Evolutionary conservation across 176 grass and related monocot genomes (phyloP), one percentile per base, ranked within the genome.

Genomic region (Rhynchospora tenuis): DNA sequence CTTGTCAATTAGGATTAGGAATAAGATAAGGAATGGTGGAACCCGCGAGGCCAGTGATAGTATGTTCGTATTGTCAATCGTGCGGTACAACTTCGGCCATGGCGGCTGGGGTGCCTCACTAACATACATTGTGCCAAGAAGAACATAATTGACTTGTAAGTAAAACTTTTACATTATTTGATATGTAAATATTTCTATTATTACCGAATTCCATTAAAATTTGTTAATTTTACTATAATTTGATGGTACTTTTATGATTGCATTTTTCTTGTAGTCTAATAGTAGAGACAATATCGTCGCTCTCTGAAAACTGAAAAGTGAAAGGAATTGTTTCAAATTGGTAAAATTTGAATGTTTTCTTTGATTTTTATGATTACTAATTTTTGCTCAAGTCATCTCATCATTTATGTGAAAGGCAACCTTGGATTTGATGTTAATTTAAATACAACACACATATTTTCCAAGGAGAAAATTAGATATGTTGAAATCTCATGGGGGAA

Each of bases 121-220:
- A 81, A 80, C 24, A 85, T 89, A 48, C 74, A 89, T 54, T 74
- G 87, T 5, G n/a, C 46, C 9, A 83, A 89, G 83, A 85, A 63
- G 31, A 82, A 89, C 64, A 89, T 27, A 71, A 89, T 89, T 73
- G 87, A 89, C 79, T 13, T 89, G 55, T 85, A 89, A 76, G 75
- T 89, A 11, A 85, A 85, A 65, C 87, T 89, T 80, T n/a, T 85
- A 31, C 59, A 83, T 4, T 89, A 16, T 88, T 15, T 33, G 42
- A 69, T 66, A 57, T 84, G 59, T 5, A 17, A 45, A 44, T 73
- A 50, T 52, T 84, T 55, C 60, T 24, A 8, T 78, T 64, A 63
- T 6, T 73, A 23, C 15, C 28, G 31, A 85, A 11, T 42, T 43
- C 48, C 17, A n/a, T 20, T 59, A 48, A 20, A 27, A 23, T 78